Conservation (phyloP, 768 basidiomycete genomes). For the Podaxis sp. region DNA sequence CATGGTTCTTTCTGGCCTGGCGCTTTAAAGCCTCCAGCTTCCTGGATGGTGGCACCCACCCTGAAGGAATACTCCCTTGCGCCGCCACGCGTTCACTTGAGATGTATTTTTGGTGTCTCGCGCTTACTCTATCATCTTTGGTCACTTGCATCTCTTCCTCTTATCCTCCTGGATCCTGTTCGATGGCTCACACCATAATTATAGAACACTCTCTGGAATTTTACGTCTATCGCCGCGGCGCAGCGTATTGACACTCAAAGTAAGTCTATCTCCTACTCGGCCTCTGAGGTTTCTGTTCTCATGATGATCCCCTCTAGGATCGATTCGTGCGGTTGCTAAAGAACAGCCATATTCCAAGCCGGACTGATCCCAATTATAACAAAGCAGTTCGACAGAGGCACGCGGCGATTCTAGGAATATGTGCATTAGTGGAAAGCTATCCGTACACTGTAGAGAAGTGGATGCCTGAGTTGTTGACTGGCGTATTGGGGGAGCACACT, state of each 20-base stretch:
- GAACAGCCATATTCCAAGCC: slow-evolving; percentile 61
- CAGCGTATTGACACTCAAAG: slow-evolving; percentile 74
- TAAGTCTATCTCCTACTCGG: slow-evolving; percentile 22
- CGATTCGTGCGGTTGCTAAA: slow-evolving; percentile 79
- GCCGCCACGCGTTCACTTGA: slow-evolving; percentile 7
- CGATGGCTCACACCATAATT: slow-evolving; percentile 1
- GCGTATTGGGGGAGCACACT: slow-evolving; percentile 76
- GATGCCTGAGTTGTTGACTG: slow-evolving; percentile 84
- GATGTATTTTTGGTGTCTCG: slow-evolving; percentile 1
- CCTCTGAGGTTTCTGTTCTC: slow-evolving; percentile 1
- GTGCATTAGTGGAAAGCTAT: slow-evolving; percentile 90
- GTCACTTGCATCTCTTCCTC: neutral
- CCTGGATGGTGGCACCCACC: neutral
- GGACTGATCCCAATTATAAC: slow-evolving; percentile 67
- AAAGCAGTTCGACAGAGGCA: slow-evolving; percentile 76
- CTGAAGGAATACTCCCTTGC: neutral
- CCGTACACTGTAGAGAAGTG: slow-evolving; percentile 95
- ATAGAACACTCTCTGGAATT: slow-evolving; percentile 78
- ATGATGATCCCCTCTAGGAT: slow-evolving; percentile 41
- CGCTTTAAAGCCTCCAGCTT: neutral
- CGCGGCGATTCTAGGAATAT: slow-evolving; percentile 91
- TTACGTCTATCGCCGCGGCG: slow-evolving; percentile 78
- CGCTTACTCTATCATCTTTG: neutral
- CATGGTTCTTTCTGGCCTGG: neutral
- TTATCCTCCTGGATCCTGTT: neutral